Evolutionary conservation across 1,284 basidiomycete genomes (phyloP).

Genomic region (Taiwanofungus camphoratus): DNA sequence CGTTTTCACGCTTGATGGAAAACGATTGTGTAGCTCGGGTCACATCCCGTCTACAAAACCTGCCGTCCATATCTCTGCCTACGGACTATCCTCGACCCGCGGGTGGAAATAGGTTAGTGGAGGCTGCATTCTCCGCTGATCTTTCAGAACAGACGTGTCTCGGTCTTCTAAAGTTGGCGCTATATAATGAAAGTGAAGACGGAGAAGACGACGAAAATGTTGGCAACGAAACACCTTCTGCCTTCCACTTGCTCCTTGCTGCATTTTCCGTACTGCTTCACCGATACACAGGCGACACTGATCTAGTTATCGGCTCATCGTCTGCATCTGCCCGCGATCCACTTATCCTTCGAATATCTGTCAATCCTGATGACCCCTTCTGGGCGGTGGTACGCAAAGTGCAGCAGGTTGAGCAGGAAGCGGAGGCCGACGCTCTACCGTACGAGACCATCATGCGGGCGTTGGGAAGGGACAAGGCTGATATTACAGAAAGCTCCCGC

Average conservation of each 20-base stretch:
- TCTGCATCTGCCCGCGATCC: constrained; percentile 76
- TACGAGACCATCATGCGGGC: constrained; percentile 78
- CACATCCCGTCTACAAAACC: constrained; percentile 57
- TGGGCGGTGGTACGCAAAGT: constrained; percentile 88
- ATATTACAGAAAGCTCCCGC: constrained; percentile 42
- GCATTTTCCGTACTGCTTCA: constrained; percentile 91
- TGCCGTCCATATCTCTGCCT: constrained; percentile 90
- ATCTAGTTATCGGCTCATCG: constrained; percentile 90
- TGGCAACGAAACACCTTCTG: constrained; percentile 57
- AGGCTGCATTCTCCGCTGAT: constrained; percentile 67
- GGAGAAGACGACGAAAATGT: constrained; percentile 45
- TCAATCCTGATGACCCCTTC: constrained; percentile 88
- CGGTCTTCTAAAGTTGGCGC: constrained; percentile 70
- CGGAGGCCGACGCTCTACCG: constrained; percentile 78
- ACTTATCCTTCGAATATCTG: constrained; percentile 78
- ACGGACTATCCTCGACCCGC: constrained; percentile 93
- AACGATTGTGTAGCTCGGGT: constrained; percentile 45
- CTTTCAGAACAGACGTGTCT: constrained; percentile 66
- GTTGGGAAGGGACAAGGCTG: constrained; percentile 63
- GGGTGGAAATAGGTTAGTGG: constrained; percentile 69
- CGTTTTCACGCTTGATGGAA: constrained; percentile 25
- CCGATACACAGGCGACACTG: constrained; percentile 94
- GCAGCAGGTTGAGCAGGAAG: constrained; percentile 82
- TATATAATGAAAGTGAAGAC: constrained; percentile 52
- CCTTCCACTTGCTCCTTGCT: constrained; percentile 88